Conservation (phyloP, 306 rosid species). For the Abrus precatorius region DNA sequence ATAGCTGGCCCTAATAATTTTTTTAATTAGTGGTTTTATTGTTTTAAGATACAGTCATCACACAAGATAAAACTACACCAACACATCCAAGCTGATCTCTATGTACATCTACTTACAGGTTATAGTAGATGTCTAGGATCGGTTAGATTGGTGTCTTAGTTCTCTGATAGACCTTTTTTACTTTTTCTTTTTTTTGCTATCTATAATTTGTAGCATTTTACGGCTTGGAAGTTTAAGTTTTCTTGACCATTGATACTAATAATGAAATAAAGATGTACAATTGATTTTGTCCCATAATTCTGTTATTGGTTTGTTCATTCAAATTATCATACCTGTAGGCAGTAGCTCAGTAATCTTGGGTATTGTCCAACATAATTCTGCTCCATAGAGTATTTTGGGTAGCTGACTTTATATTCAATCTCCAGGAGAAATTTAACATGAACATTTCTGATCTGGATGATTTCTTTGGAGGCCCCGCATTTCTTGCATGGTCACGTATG, state of each 20-base stretch:
- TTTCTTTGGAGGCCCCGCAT: constrained; percentile 96
- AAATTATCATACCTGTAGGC: constrained; percentile 6
- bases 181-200: neutral
- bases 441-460: constrained; percentile 76
- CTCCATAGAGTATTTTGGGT: constrained; percentile 32
- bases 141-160: neutral
- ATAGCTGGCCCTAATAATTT: neutral
- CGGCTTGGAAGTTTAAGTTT: constrained; percentile 15
- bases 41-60: constrained; percentile 10
- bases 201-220: constrained; percentile 15
- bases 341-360: constrained; percentile 31
- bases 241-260: constrained; percentile 21
- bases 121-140: constrained; percentile 5
- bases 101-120: constrained; percentile 25
- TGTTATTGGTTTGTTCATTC: constrained; percentile 7
- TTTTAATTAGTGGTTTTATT: constrained; percentile 11
- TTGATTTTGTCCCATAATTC: constrained; percentile 26
- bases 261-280: constrained; percentile 15
- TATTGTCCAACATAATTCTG: constrained; percentile 16
- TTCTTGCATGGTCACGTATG: constrained; percentile 97
- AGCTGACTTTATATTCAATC: constrained; percentile 38
- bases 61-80: neutral
- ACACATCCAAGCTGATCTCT: neutral
- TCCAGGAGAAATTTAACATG: constrained; percentile 77
- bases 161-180: neutral